Evolutionary conservation across 2,329 filamentous ascomycete species (phyloP), one percentile per base, ranked within the genome.

Genomic region (Tolypocladium album): DNA sequence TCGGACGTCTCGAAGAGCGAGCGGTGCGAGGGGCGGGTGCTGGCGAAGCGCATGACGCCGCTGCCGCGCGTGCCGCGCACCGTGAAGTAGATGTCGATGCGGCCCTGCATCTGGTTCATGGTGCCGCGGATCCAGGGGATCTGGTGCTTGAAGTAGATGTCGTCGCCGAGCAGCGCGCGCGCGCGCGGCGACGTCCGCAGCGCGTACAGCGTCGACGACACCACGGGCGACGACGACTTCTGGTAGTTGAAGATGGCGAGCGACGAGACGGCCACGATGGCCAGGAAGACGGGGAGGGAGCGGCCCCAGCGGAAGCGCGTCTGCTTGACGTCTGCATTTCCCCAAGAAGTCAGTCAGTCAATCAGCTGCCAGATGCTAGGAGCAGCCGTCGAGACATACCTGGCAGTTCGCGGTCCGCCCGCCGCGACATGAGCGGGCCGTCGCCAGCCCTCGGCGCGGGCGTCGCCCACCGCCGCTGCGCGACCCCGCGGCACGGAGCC

Each of bases 191-290:
- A 91, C 3, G 90, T 95, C 64, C 94, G 89, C 64, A 99, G 83
- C 1, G 93, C 89, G 79, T 97, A 99, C 36, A 99, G 83, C 5
- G 92, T 94, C 59, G 89, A 90, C 59, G 86, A 86, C n/a, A 97
- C 89, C 38, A 93, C 84, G 59, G 89, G 89, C 34, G 87, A 91
- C n/a, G 89, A 91, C 60, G 87, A 85, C 75, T 97, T 97, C 74
- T 99, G 93, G 83, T 99, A 97, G 82, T 99, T 99, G 88, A 99
- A 97, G 75, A 99, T 97, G 66, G 88, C 90, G 62, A 95, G 78
- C 65, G 87, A 87, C 65, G 87, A 88, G 59, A 82, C 79, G 56
- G 84, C 82, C 67, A 96, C 85, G 64, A 90, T 78, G 64, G 83
- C 74, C 58, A 88, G 72, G 81, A 97, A 97, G 71, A 96, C 77